Evolutionary conservation across 2,329 filamentous ascomycete genomes (phyloP), one percentile per base, ranked within the genome.

Genomic region (Beauveria rudraprayagi): DNA sequence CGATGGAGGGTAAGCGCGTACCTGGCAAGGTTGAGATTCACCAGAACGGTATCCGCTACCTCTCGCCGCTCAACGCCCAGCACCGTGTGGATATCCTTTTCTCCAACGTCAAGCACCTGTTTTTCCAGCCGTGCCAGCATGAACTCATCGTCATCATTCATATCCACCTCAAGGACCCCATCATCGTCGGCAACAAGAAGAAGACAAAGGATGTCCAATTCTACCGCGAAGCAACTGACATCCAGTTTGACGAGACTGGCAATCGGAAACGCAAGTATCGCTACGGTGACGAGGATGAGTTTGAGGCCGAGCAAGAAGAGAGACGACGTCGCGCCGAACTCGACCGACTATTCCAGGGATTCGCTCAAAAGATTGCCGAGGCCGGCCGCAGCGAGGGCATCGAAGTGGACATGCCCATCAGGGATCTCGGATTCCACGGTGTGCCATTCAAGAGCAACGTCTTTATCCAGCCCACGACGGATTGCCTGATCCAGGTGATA

Each of bases 131-230:
- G 30, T 97, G 92, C 70, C 89, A 92, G 68, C 91, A 96, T 70
- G 94, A 99, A 74, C 79, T 99, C 69, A 96, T 99, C 66, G 95
- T 99, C 66, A 91, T 99, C 68, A 97, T 99, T 67, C 94, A 99
- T 73, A 90, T 99, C 61, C 94, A 99, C 73, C 84, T 99, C 55
- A 97, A 96, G 77, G 96, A 97, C 64, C 94, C 94, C 3, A 97
- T 99, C 72, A 92, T 99, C 74, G 90, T 99, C 65, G 94, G 94
- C 63, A 97, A 96, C 82, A 85, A 88, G 77, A 95, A 96, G 79
- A 99, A 99, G 84, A 96, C 94, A 11, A 97, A 94, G 78, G 95
- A 99, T 72, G 90, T 99, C 1, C 95, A 99, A 69, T 99, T 99
- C 76, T 97, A 97, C 71, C 86, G 94, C 59, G 94, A 99, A 77